These are phyloP conservation scores for Carpinus fangiana DNA, from an alignment of 306 rosid species.

Conservation along the genomic window DNA sequence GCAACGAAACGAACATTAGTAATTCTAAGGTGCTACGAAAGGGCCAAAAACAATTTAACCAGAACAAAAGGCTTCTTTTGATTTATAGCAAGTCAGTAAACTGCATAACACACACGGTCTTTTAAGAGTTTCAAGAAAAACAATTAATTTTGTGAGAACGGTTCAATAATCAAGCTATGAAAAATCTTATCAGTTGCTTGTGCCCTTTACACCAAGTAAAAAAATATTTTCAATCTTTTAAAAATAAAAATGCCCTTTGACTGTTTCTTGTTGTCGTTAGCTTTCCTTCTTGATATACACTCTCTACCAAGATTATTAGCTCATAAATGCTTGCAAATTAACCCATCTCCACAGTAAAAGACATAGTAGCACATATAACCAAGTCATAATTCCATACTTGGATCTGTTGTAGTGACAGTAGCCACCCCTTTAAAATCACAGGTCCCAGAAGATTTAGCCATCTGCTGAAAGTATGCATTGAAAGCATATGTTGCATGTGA, in stretches of 20 bases:
- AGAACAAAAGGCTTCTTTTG: not conserved
- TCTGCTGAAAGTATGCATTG: conserved; percentile 81
- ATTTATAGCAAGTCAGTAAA: conserved; percentile 5
- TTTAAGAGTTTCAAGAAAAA: too few relatives aligned
- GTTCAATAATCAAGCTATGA: not conserved
- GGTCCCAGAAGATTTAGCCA: conserved; percentile 78
- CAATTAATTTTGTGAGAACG: not conserved
- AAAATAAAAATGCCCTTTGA: not conserved
- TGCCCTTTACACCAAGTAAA: not conserved
- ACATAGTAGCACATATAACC: not conserved
- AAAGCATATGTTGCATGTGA: conserved; percentile 80
- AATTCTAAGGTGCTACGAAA: conserved; percentile 6
- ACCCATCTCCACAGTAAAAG: not conserved
- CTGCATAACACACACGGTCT: not conserved
- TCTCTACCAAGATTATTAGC: not conserved
- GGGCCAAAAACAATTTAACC: not conserved
- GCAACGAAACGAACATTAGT: conserved; percentile 27
- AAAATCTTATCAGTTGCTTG: not conserved
- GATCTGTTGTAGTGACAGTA: conserved; percentile 74
- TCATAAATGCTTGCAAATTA: not conserved
- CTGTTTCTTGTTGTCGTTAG: not conserved
- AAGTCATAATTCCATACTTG: conserved; percentile 55
- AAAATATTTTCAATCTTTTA: not conserved
- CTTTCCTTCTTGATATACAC: not conserved
- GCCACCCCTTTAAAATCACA: conserved; percentile 98